Conservation (phyloP, 371 early-diverging fungal species). For the Encephalitozoon hellem region DNA sequence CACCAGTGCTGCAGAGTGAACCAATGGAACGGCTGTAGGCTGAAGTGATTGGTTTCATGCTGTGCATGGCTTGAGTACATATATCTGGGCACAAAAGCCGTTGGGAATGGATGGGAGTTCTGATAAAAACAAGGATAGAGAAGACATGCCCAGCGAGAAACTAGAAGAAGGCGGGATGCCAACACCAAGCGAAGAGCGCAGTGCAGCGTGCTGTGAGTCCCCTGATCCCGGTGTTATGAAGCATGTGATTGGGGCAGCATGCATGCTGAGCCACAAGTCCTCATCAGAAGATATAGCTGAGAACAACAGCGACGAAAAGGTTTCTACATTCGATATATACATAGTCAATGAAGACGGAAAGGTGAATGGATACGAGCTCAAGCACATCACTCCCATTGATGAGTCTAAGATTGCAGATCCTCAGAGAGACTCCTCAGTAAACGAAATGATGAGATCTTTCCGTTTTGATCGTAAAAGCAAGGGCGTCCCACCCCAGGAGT, state of each 20-base stretch:
- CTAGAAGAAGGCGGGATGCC: background rate
- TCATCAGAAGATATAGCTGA: background rate
- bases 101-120: background rate
- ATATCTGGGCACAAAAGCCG: background rate
- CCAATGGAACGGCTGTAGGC: background rate
- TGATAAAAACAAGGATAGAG: background rate
- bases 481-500: background rate
- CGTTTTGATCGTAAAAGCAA: background rate
- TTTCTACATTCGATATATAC: slow-evolving; percentile 24
- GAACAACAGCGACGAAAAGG: background rate
- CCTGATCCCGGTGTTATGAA: background rate
- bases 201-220: background rate
- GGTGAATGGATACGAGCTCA: slow-evolving; percentile 21
- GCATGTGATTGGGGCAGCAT: slow-evolving; percentile 10
- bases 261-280: background rate
- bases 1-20: background rate
- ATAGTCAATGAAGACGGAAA: slow-evolving; percentile 31
- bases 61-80: background rate
- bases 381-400: background rate
- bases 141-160: background rate
- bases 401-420: background rate
- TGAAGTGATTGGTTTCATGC: background rate
- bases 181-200: background rate
- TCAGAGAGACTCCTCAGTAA: background rate
- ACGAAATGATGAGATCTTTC: background rate